These are phyloP conservation scores for Kwoniella pini DNA, from an alignment of 768 basidiomycete genomes.

Conservation along the genomic window DNA sequence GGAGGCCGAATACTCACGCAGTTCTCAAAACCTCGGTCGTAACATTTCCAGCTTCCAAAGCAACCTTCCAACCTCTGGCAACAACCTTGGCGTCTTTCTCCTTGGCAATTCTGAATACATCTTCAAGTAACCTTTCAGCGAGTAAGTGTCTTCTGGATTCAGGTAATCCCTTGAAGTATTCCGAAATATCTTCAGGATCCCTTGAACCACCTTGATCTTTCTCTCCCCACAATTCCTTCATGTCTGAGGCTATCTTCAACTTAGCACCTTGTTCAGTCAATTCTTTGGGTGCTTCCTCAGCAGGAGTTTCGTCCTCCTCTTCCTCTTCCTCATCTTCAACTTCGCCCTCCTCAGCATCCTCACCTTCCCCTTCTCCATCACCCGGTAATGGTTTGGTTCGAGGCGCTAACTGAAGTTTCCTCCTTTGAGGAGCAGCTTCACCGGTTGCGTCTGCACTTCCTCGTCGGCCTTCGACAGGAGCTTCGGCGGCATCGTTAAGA, in stretches of 20 bases:
- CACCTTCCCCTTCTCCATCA: conserved; percentile 30
- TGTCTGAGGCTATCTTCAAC: conserved; percentile 76
- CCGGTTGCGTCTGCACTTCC: conserved; percentile 46
- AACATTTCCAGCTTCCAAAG: conserved; percentile 65
- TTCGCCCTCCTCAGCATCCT: conserved; percentile 51
- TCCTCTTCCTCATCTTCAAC: conserved; percentile 57
- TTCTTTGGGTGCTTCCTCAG: conserved; percentile 56
- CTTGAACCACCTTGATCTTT: conserved; percentile 55
- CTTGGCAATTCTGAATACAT: conserved; percentile 73
- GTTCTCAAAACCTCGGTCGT: conserved; percentile 68
- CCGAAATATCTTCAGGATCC: conserved; percentile 81
- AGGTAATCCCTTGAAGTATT: conserved; percentile 77
- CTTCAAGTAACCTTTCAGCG: conserved; percentile 71
- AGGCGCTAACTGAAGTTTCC: conserved; percentile 72
- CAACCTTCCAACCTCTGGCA: conserved; percentile 69
- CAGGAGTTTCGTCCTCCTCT: conserved; percentile 60
- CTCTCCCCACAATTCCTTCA: conserved; percentile 78
- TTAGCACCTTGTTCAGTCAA: conserved; percentile 70
- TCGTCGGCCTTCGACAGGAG: conserved; percentile 20
- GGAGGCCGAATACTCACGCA: conserved; percentile 52
- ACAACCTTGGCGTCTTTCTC: conserved; percentile 76
- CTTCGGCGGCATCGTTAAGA: conserved; percentile 56
- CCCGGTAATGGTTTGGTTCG: conserved; percentile 68
- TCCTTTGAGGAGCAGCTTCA: conserved; percentile 64
- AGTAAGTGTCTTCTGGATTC: conserved; percentile 65